Evolutionary conservation across 768 basidiomycete species (phyloP).

Genomic region (Termitomyces sp.): DNA sequence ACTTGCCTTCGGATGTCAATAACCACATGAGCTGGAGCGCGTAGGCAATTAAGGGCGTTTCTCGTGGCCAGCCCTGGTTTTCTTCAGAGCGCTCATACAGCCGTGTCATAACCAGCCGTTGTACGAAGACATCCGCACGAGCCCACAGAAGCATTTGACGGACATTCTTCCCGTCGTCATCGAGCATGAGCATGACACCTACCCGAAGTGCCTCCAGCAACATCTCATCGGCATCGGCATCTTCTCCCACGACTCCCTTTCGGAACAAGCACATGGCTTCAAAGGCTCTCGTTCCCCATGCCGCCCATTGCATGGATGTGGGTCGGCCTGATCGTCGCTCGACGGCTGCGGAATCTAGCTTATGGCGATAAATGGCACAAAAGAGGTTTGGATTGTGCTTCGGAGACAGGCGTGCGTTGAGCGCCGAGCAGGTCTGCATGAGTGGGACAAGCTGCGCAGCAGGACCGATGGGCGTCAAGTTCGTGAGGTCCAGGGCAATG

Average conservation of each 20-base stretch:
- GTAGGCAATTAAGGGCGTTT: conserved; percentile 38
- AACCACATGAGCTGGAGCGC: conserved; percentile 53
- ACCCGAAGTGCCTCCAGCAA: not conserved
- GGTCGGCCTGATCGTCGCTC: conserved; percentile 41
- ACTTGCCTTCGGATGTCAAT: conserved; percentile 34
- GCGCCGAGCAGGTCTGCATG: conserved; percentile 32
- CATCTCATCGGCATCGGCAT: not conserved
- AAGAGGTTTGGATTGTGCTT: conserved; percentile 34
- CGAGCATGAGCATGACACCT: conserved; percentile 25
- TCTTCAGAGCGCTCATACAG: conserved; percentile 28
- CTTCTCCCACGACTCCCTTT: not conserved
- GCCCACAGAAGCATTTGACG: conserved; percentile 38
- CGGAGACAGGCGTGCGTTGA: conserved; percentile 29
- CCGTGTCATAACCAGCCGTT: conserved; percentile 30
- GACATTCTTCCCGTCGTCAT: conserved; percentile 52
- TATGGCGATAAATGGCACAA: conserved; percentile 44
- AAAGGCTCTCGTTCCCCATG: conserved; percentile 1
- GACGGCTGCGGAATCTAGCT: conserved; percentile 51
- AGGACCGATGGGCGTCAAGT: conserved; percentile 30
- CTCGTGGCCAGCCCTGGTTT: conserved; percentile 43
- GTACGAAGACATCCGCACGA: conserved; percentile 33
- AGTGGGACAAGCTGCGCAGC: conserved; percentile 43
- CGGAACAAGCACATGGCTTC: not conserved
- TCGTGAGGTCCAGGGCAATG: not conserved
- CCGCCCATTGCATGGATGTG: conserved; percentile 15